Evolutionary conservation across 176 grass and related monocot species (phyloP).

Genomic region (Musa beccarii): DNA sequence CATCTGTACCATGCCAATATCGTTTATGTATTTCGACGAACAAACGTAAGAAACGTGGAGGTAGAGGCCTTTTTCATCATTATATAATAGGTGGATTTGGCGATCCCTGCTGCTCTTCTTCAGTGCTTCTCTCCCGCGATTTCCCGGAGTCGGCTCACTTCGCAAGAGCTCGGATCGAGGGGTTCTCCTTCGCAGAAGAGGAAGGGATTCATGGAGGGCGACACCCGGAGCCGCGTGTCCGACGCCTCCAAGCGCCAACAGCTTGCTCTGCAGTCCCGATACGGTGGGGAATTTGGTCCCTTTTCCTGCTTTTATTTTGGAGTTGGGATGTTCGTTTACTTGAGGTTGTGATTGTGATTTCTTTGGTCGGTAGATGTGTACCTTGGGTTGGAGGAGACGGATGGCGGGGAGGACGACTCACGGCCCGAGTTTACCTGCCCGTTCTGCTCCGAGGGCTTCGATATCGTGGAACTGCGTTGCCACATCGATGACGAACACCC

Average conservation of each 20-base stretch:
- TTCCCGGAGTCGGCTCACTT: too few species aligned
- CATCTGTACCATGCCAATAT: too few species aligned
- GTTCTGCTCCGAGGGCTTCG: conserved; percentile 14
- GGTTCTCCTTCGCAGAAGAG: too few species aligned
- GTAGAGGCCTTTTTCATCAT: too few species aligned
- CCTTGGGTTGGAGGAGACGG: conserved; percentile 7
- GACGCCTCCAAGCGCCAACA: background rate
- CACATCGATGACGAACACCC: conserved; percentile 21
- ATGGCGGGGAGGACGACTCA: conserved; percentile 7
- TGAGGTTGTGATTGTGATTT: background rate
- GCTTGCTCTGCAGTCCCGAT: background rate
- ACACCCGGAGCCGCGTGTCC: background rate
- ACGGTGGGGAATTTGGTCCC: background rate
- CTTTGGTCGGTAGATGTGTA: background rate
- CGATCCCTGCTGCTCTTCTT: too few species aligned
- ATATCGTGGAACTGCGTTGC: conserved; percentile 11
- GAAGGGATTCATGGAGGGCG: background rate
- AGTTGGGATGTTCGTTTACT: background rate
- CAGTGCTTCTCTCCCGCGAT: too few species aligned
- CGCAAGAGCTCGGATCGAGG: too few species aligned
- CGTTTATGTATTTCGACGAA: too few species aligned
- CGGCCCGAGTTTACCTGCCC: conserved; percentile 11
- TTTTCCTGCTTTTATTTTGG: background rate
- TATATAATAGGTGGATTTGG: too few species aligned
- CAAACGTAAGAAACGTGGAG: too few species aligned